Base-by-base conservation (phyloP, 345 rosid species). In the Anacardium occidentale region DNA sequence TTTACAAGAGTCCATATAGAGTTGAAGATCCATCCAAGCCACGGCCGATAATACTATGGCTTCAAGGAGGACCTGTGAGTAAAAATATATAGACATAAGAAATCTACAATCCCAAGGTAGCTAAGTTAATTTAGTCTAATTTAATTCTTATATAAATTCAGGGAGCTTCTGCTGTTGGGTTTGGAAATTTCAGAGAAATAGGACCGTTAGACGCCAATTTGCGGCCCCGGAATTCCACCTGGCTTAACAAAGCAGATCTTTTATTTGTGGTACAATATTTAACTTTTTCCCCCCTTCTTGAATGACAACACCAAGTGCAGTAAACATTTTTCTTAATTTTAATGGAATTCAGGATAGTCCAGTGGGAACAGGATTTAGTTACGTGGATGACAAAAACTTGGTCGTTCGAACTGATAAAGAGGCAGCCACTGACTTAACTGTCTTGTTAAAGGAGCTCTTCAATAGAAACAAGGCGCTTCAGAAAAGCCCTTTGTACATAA, bases 241-340 rank as follows among this genome's bases (percentile, higher is more conserved):
- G 85, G 85, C 83, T 85, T n/a, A 59, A 9, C 45, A 78, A 80
- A 67, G 89, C 86, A 20, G 86, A 85, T 69, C 82, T 85, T 21
- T 65, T 79, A 37, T 83, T 85, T 74, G 89, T 81, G 79, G 85
- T 81, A 77, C 37, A 17, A 29, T 4, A 17, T 55, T 63, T 0
- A 29, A 32, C n/a, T n/a, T n/a, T n/a, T 62, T 3, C 3, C 56
- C 17, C 22, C 17, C 3, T 5, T 20, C 1, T 37, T 42, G 15
- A 26, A 18, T 24, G 1, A 37, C 2, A 44, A 12, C n/a, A 52
- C 7, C 53, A 44, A 55, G 9, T 8, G 34, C 32, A 50, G 20
- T 18, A 13, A 66, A 2, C 32, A 11, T 47, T 42, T 21, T 5
- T 3, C 10, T 51, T 26, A 40, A 21, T 3, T 15, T 50, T 50